A percentile compares a stretch with the other conserved stretches of the same genome.
Conservation (phyloP, 176 grass and related monocot genomes). For the Lolium multiflorum region DNA sequence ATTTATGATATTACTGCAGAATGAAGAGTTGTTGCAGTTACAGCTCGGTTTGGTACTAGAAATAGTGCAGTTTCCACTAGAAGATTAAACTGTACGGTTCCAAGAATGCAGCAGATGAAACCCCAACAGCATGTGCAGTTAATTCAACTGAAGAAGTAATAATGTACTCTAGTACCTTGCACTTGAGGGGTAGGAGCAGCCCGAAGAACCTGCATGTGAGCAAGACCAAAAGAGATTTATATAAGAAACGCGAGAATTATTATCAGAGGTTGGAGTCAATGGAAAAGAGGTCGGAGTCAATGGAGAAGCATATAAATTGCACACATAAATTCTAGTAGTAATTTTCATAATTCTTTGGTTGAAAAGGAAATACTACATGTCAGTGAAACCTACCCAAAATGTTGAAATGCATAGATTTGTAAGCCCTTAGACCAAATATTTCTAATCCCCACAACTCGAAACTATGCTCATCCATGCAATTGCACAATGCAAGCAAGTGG, state of each 20-base stretch:
- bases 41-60: neutral
- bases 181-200: constrained; percentile 77
- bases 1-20: neutral
- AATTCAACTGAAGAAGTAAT: neutral
- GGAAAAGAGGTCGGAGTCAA: neutral
- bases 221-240: neutral
- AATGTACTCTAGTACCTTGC: constrained; percentile 54
- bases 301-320: neutral
- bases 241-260: neutral
- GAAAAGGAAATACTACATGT: neutral
- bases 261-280: neutral
- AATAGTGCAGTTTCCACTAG: neutral
- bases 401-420: neutral
- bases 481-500: neutral
- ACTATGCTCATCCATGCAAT: neutral
- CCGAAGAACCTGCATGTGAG: constrained; percentile 63
- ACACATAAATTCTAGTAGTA: too few species aligned
- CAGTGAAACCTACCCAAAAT: neutral
- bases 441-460: neutral
- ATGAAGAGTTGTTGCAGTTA: neutral
- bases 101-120: neutral
- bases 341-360: neutral
- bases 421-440: too few species aligned
- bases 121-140: neutral
- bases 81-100: neutral